Evolutionary conservation across 352 stramenopile species (phyloP), one percentile per base, ranked within the genome.

Genomic region (Globisporangium recalcitrans): DNA sequence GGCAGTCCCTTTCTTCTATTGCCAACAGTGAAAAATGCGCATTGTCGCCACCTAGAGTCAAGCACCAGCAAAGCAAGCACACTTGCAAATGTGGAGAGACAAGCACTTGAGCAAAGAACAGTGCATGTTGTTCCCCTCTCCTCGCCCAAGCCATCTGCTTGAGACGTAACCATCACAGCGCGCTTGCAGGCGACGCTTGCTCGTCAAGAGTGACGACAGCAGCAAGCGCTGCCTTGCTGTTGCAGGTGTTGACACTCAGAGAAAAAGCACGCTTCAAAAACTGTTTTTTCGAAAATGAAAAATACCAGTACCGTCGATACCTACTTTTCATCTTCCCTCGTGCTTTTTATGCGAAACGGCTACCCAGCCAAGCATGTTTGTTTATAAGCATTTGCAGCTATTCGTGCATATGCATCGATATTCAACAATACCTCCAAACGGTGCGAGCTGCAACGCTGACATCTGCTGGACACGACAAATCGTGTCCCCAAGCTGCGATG

Each of bases 231-330:
- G 7, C 4, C n/a, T 44, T 44, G 14, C 9, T 44, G 36, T 44
- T 44, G 36, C 36, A 21, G 9, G 36, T 44, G 36, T 9, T 21
- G 36, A n/a, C 16, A 44, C 36, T 44, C 36, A n/a, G n/a, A n/a
- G n/a, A n/a, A n/a, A n/a, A n/a, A n/a, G n/a, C n/a, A n/a, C n/a
- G n/a, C n/a, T n/a, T n/a, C n/a, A n/a, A n/a, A n/a, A n/a, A n/a
- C n/a, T n/a, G n/a, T n/a, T 52, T 52, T 53, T 53, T 53, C 47
- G 47, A 53, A 53, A 34, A n/a, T n/a, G n/a, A 22, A 53, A 34
- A 34, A 3, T 21, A 9, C 31, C 46, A 16, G 11, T 19, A n/a
- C 46, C n/a, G 6, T 34, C 21, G 7, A 6, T 21, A 22, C 47
- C 8, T 53, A 53, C 10, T 34, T 22, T 46, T 16, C 38, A 9